A percentile compares a stretch with the other conserved stretches of the same genome.
These are phyloP conservation scores for Phytophthora pinifolia DNA, from an alignment of 352 stramenopile genomes.

Conservation along the genomic window DNA sequence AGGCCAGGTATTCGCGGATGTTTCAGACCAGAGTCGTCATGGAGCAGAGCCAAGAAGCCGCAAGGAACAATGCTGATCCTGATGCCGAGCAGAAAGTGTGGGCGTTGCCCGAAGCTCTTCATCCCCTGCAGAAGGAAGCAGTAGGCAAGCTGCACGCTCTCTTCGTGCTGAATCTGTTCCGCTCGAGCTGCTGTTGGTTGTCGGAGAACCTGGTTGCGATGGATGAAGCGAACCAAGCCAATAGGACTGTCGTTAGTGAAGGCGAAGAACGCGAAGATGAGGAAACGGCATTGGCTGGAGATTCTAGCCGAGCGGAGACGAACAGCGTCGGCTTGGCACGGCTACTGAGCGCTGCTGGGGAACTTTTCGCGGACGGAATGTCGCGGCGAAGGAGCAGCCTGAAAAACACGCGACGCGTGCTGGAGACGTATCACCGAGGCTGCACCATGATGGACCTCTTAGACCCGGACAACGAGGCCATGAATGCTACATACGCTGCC, in stretches of 20 bases:
- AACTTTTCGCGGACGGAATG: conserved; percentile 7
- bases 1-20: conserved; percentile 14
- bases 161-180: conserved; percentile 61
- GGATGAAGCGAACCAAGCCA: conserved; percentile 1
- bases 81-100: not conserved
- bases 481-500: conserved; percentile 48
- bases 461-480: conserved; percentile 35
- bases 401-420: conserved; percentile 31
- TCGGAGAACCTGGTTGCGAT: conserved; percentile 46
- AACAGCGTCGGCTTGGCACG: conserved; percentile 1
- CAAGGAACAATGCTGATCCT: not conserved
- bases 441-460: conserved; percentile 24
- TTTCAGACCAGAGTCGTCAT: conserved; percentile 25
- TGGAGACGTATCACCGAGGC: conserved; percentile 53
- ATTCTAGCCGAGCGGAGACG: not conserved
- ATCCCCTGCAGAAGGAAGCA: conserved; percentile 39
- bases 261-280: conserved; percentile 3
- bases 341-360: conserved; percentile 2
- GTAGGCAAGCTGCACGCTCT: conserved; percentile 41
- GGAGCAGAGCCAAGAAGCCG: conserved; percentile 7
- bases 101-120: conserved; percentile 16
- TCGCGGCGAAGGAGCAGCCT: conserved; percentile 44
- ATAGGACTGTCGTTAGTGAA: not conserved
- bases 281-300: not conserved
- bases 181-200: conserved; percentile 62